Base-by-base conservation (phyloP, 768 basidiomycete species). In the Tylopilus cervinicoccineus region DNA sequence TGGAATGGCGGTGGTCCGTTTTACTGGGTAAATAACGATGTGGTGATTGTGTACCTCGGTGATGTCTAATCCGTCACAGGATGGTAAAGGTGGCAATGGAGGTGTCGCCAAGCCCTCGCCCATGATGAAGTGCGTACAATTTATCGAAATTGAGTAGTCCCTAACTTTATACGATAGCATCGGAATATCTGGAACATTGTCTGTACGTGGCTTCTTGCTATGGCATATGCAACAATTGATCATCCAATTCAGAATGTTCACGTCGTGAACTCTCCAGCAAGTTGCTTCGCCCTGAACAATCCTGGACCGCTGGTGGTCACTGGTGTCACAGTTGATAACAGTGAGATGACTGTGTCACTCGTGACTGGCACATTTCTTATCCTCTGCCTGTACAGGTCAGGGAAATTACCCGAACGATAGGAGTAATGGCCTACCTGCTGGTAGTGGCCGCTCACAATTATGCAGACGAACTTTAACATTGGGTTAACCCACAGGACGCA, bases 321-420 rank as follows among this genome's bases (percentile, higher is more conserved):
- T 2, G 61, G 66, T 32, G 60, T 79, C 22, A 73, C 59, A 16
- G 72, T 86, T 47, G 81, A 85, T 51, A 70, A 85, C 51, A 79
- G 83, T 84, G 40, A 53, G 76, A 57, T 6, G 24, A 5, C 13
- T n/a, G 14, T 41, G 20, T 40, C 6, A 10, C 6, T 31, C 22
- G 8, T 17, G 11, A 17, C 23, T 20, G 17, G 3, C n/a, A 5
- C 14, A 19, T 38, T 40, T 12, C 38, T 48, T 22, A 6, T 34
- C 23, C 9, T 22, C 43, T 24, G n/a, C 23, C 26, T 34, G 11
- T 44, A 9, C 50, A 83, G 83, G 79, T 28, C 69, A 70, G 39
- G 81, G 81, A 19, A 73, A 78, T 51, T 53, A 57, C 10, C 70
- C 81, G 0, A 84, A 83, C 56, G 63, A 74, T 0, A 67, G 75